A percentile compares a stretch with the other conserved stretches of the same genome.
Evolutionary conservation across 495 filamentous ascomycete genomes (phyloP).

Genomic region (Daldinia vernicosa): DNA sequence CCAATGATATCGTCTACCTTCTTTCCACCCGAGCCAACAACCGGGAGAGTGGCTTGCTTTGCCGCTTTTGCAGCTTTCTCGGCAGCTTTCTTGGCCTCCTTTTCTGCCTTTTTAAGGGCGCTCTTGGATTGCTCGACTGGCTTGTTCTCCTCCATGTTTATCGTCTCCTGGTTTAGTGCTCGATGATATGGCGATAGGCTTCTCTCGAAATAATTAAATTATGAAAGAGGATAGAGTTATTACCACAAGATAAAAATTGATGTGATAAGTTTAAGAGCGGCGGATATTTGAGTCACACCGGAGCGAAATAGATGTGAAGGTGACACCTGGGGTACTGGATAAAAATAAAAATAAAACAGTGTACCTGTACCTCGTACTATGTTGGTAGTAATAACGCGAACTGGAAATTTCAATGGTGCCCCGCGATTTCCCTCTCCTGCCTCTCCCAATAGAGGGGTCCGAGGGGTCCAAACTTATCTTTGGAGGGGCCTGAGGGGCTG

Average conservation of each 20-base stretch:
- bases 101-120: constrained; percentile 74
- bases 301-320: background rate
- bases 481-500: constrained; percentile 9
- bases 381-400: constrained; percentile 14
- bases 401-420: constrained; percentile 31
- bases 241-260: background rate
- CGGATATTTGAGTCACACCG: constrained; percentile 30
- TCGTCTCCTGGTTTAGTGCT: background rate
- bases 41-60: constrained; percentile 59
- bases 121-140: constrained; percentile 68
- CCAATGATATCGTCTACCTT: constrained; percentile 76
- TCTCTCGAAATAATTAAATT: background rate
- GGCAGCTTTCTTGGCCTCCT: constrained; percentile 68
- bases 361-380: background rate
- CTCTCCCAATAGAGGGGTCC: constrained; percentile 26
- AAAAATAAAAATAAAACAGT: constrained; percentile 17
- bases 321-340: constrained; percentile 21
- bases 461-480: constrained; percentile 21
- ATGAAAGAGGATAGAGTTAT: background rate
- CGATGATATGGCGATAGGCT: background rate
- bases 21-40: constrained; percentile 53
- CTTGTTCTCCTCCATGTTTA: constrained; percentile 53
- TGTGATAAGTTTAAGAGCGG: background rate
- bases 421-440: constrained; percentile 29
- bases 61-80: constrained; percentile 74